Conservation (phyloP, 1,284 basidiomycete genomes). For the Calocybe gambosa region DNA sequence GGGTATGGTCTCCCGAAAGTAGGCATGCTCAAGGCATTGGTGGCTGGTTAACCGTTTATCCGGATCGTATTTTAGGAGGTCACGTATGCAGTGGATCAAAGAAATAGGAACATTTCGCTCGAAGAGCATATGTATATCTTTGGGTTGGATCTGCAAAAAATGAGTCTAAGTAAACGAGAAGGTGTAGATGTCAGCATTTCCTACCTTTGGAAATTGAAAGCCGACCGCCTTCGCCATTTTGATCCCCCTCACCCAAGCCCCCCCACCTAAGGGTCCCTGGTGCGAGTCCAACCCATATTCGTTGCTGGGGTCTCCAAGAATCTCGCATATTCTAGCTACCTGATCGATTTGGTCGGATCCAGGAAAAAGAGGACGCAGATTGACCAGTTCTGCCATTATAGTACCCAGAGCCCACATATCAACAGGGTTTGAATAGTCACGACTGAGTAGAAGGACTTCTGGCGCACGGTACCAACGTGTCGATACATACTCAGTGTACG, state of each 20-base stretch:
- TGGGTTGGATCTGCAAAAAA: constrained; percentile 63
- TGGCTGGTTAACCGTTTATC: constrained; percentile 77
- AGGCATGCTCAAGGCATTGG: constrained; percentile 85
- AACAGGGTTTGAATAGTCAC: constrained; percentile 93
- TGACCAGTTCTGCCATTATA: constrained; percentile 95
- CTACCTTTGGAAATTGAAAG: constrained; percentile 87
- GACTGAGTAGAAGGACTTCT: constrained; percentile 88
- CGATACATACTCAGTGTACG: constrained; percentile 98
- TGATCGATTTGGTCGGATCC: constrained; percentile 95
- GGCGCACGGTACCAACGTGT: constrained; percentile 99
- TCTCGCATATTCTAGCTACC: constrained; percentile 82
- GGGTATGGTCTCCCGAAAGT: constrained; percentile 71
- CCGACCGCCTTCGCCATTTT: constrained; percentile 83
- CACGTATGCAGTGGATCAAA: constrained; percentile 88
- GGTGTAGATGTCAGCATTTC: constrained; percentile 8
- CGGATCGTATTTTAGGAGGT: constrained; percentile 92
- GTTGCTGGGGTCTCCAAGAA: constrained; percentile 87
- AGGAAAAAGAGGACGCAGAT: constrained; percentile 95
- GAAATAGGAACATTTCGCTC: constrained; percentile 73
- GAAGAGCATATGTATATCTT: constrained; percentile 74
- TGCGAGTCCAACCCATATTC: constrained; percentile 78
- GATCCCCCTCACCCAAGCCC: constrained; percentile 81
- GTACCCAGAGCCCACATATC: constrained; percentile 99
- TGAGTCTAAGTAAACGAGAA: constrained; percentile 6
- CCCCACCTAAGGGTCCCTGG: constrained; percentile 75